Conservation (phyloP, 2,329 filamentous ascomycete species). For the Trichophyton rubrum region DNA sequence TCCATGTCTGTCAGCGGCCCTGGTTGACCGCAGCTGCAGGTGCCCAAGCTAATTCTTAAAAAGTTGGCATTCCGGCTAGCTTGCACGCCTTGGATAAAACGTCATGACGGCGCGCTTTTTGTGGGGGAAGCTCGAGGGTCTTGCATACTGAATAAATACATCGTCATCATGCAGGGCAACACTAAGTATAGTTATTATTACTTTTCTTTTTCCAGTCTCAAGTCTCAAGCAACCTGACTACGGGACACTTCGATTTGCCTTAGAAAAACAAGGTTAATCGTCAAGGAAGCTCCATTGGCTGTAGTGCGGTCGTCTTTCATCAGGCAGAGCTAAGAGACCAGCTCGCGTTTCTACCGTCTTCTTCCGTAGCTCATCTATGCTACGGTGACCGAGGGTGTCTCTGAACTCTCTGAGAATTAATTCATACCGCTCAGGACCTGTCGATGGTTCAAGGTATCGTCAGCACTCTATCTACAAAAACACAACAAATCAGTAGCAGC, state of each 20-base stretch:
- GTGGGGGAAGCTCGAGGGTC: background rate
- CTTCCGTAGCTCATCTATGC: background rate
- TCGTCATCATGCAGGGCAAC: background rate
- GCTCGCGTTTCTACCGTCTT: constrained; percentile 5
- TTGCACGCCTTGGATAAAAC: background rate
- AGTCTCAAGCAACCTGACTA: background rate
- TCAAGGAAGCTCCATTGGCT: constrained; percentile 6
- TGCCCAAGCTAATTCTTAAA: background rate
- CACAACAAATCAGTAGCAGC: background rate
- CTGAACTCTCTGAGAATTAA: constrained; percentile 4
- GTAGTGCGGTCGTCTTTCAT: background rate
- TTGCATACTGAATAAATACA: background rate
- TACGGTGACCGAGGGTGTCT: constrained; percentile 4
- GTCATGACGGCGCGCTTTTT: background rate
- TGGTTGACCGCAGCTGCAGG: background rate
- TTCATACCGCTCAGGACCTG: constrained; percentile 3
- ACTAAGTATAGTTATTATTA: background rate
- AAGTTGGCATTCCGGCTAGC: background rate
- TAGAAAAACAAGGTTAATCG: background rate
- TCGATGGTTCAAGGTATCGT: background rate
- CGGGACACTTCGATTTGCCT: background rate
- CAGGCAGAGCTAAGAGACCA: constrained; percentile 5
- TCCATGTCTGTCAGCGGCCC: background rate
- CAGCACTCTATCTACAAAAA: background rate
- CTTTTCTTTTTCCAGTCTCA: background rate